Percentiles rank a stretch among this genome's conserved stretches.
Conservation (phyloP, 331 rosid species). For the Quercus lobata region DNA sequence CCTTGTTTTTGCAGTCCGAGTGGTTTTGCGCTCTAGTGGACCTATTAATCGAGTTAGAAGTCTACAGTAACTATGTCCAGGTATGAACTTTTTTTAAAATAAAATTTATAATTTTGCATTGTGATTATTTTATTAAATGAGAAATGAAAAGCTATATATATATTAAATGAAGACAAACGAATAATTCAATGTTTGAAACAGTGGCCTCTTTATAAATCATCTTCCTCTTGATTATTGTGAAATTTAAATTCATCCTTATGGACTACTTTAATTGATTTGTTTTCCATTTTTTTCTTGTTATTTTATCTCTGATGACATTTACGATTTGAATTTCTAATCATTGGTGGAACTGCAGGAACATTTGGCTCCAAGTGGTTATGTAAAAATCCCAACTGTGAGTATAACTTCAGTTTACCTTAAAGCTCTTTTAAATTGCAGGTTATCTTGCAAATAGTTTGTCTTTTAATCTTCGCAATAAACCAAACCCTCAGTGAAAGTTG, state of each 20-base stretch:
- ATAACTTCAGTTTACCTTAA: constrained; percentile 4
- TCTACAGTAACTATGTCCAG: constrained; percentile 42
- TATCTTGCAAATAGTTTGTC: not conserved
- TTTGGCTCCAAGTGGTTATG: constrained; percentile 71
- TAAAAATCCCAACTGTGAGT: constrained; percentile 84
- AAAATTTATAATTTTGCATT: not conserved
- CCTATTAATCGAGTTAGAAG: not conserved
- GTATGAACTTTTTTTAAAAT: constrained; percentile 25
- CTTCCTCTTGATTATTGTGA: not conserved
- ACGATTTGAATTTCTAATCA: not conserved
- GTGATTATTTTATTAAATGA: not conserved
- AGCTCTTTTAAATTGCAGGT: constrained; percentile 1
- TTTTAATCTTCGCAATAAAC: not conserved
- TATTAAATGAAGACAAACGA: not conserved
- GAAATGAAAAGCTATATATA: not conserved
- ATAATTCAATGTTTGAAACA: not conserved
- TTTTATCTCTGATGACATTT: not conserved
- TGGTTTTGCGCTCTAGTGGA: constrained; percentile 39
- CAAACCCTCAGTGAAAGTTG: not conserved
- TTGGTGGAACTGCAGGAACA: constrained; percentile 52
- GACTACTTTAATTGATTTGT: not conserved
- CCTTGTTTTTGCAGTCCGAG: constrained; percentile 48
- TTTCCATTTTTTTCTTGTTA: not conserved
- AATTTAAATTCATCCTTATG: constrained; percentile 13
- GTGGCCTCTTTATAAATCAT: not conserved